Conservation (phyloP, 116 monocot genomes). For the Thalassia testudinum region DNA sequence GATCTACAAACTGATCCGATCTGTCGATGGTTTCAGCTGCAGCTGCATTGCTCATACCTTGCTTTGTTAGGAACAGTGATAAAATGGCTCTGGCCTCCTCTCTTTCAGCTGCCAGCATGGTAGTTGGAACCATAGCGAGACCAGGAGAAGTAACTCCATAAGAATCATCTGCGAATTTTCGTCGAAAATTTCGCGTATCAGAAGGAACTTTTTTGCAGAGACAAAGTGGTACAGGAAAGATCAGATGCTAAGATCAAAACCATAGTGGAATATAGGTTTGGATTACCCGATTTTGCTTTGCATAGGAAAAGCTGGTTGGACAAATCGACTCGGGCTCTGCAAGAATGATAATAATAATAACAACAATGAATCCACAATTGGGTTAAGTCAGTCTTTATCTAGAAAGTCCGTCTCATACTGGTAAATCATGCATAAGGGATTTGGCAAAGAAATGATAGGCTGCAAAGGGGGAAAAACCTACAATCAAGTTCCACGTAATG, state of each 20-base stretch:
- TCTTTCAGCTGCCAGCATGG: constrained; percentile 64
- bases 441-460: too few species aligned
- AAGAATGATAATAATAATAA: too few species aligned
- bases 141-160: constrained; percentile 12
- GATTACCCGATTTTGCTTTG: constrained; percentile 47
- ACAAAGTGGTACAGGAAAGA: background rate
- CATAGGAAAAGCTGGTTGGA: too few species aligned
- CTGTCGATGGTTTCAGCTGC: constrained; percentile 74
- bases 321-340: too few species aligned
- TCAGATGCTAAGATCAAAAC: background rate
- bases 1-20: constrained; percentile 72
- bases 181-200: background rate
- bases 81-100: constrained; percentile 94
- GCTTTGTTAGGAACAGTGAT: constrained; percentile 62
- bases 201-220: background rate
- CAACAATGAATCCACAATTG: too few species aligned
- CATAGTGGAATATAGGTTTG: too few species aligned
- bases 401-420: too few species aligned
- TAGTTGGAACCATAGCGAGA: constrained; percentile 34
- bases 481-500: too few species aligned
- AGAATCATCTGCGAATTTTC: constrained; percentile 24
- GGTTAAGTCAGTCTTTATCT: too few species aligned
- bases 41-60: constrained; percentile 65
- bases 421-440: too few species aligned
- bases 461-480: too few species aligned